Evolutionary conservation across 768 basidiomycete species (phyloP), one percentile per base, ranked within the genome.

Genomic region (Mycena filopes): DNA sequence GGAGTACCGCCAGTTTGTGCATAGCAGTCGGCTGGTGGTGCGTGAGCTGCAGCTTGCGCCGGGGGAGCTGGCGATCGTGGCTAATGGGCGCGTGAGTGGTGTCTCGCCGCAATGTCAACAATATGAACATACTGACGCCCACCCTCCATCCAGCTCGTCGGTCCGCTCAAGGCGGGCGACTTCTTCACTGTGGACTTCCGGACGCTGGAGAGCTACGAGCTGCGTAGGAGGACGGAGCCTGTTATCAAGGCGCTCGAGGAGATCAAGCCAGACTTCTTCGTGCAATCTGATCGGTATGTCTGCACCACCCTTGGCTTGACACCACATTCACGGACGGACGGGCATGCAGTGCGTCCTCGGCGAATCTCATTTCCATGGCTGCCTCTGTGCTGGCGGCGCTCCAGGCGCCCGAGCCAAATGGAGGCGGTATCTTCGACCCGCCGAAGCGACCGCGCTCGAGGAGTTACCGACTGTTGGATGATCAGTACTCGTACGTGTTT

Each of bases 31-130:
- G 36, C 72, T 87, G 23, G 70, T 93, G 16, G 81, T 82, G 3
- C 80, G 87, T 28, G 84, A 85, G 55, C 70, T 94, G 3, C 83
- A 83, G n/a, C 71, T 96, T 28, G 69, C 74, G 16, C 85, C 89
- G 2, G 91, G 90, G 0, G 77, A 89, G 61, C 81, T 81, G 23
- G 93, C 84, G 1, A 62, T 98, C 40, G 65, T 96, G 38, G 79
- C 93, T 55, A 98, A 98, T 70, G 97, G 96, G 26, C 83, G 96
- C 33, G 95, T 96, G 73, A 74, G 91, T 79, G 10, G 3, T 25
- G 11, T 61, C 26, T 31, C 9, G 7, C 12, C 18, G 48, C 20
- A n/a, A 13, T 10, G 9, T 10, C 0, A n/a, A n/a, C n/a, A n/a
- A n/a, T n/a, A n/a, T n/a, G 51, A n/a, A 55, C 63, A 57, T 31